Percentiles rank a stretch among this genome's conserved stretches.
phyloP scores from a whole-genome alignment of 768 basidiomycete genomes.

The Pleurotus djamor region DNA sequence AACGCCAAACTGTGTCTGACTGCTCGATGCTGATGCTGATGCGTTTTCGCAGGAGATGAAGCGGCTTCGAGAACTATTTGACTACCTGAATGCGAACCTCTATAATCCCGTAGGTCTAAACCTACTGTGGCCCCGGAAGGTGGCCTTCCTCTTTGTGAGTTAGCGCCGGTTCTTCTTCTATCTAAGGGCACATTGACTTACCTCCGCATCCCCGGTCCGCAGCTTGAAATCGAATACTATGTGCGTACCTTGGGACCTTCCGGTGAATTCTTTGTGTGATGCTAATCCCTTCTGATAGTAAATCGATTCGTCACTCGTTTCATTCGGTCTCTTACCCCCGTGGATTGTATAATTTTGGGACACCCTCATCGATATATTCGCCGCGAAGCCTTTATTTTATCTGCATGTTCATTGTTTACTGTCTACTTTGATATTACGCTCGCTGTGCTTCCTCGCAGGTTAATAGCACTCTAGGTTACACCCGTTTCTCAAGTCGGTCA shows the following conservation, averaged over 20 bases:
- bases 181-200: conserved; percentile 8
- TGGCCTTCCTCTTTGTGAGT: conserved; percentile 92
- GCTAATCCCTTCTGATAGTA: not conserved
- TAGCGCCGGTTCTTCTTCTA: not conserved
- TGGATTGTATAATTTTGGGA: conserved; percentile 6
- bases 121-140: conserved; percentile 79
- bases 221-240: conserved; percentile 97
- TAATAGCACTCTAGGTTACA: conserved; percentile 2
- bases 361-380: conserved; percentile 3
- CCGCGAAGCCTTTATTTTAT: conserved; percentile 2
- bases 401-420: not conserved
- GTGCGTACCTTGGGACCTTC: conserved; percentile 42
- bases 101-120: conserved; percentile 90
- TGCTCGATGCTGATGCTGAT: not conserved
- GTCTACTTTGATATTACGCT: conserved; percentile 1
- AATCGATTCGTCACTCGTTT: not conserved
- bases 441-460: conserved; percentile 3
- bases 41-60: conserved; percentile 65
- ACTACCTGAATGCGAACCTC: conserved; percentile 63
- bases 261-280: not conserved
- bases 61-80: conserved; percentile 59
- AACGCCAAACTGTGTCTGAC: not conserved
- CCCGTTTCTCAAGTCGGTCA: not conserved
- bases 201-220: conserved; percentile 1
- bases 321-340: not conserved